Percentiles rank a stretch among this genome's conserved stretches.
phyloP scores from a whole-genome alignment of 345 rosid genomes.

The Odontarrhena argentea region DNA sequence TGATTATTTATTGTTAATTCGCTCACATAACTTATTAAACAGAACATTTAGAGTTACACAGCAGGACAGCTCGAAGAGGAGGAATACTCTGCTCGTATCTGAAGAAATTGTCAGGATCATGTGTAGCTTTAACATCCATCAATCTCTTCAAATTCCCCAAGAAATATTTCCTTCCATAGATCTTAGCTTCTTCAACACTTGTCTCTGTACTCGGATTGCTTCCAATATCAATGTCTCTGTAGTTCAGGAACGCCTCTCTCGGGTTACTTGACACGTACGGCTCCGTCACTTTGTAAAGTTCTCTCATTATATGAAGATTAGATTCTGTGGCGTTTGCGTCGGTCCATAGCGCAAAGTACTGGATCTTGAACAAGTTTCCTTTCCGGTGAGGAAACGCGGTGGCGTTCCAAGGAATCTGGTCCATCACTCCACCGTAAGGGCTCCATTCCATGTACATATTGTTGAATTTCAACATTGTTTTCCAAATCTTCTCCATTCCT shows the following conservation, averaged over 20 bases:
- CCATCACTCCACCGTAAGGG: conserved; percentile 10
- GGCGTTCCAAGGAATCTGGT: background rate
- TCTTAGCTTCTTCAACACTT: conserved; percentile 18
- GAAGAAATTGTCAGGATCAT: background rate
- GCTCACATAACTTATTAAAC: no score
- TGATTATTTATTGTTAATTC: no score
- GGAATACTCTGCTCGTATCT: background rate
- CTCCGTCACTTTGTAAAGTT: conserved; percentile 36
- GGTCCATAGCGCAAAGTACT: background rate
- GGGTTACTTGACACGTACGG: conserved; percentile 43
- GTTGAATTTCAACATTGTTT: background rate
- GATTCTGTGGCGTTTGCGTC: conserved; percentile 1
- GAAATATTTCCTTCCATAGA: conserved; percentile 43
- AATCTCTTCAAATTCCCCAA: conserved; percentile 34
- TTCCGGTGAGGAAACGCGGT: background rate
- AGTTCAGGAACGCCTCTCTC: background rate
- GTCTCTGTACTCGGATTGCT: background rate
- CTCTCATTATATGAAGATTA: conserved; percentile 34
- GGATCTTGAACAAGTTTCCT: conserved; percentile 1
- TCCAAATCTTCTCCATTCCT: background rate
- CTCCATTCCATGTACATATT: background rate
- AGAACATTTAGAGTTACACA: no score
- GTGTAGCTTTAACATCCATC: conserved; percentile 2
- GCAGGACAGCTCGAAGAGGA: background rate
- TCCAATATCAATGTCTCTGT: conserved; percentile 30